phyloP scores from a whole-genome alignment of 495 filamentous ascomycete genomes.

The Neurospora discreta region DNA sequence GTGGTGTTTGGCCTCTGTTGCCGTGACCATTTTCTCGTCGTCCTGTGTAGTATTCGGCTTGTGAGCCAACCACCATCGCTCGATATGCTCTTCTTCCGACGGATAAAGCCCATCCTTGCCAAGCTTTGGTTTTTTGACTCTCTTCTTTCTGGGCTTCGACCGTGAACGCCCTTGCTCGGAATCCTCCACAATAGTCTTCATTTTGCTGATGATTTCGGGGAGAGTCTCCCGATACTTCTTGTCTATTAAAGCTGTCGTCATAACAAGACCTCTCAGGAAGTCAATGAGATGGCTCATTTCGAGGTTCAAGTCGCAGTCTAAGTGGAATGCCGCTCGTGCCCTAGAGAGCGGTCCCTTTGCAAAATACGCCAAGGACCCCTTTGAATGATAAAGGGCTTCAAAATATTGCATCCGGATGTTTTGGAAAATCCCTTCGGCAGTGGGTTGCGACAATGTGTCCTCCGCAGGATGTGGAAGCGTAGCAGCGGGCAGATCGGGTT shows the following conservation, averaged over 20 bases:
- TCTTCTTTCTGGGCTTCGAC: slow-evolving; percentile 43
- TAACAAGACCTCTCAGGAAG: slow-evolving; percentile 59
- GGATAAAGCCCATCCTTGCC: slow-evolving; percentile 70
- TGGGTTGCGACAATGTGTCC: slow-evolving; percentile 32
- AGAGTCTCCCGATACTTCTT: slow-evolving; percentile 78
- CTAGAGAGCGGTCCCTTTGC: slow-evolving; percentile 91
- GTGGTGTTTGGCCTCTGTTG: slow-evolving; percentile 42
- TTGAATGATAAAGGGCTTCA: slow-evolving; percentile 83
- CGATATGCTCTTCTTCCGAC: slow-evolving; percentile 61
- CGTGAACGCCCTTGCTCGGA: slow-evolving; percentile 46
- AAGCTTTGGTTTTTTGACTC: slow-evolving; percentile 56
- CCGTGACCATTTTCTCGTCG: slow-evolving; percentile 23
- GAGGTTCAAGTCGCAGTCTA: slow-evolving; percentile 40
- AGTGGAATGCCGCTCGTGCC: slow-evolving; percentile 64
- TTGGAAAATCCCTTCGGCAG: slow-evolving; percentile 52
- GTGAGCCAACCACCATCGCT: slow-evolving; percentile 64
- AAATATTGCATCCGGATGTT: slow-evolving; percentile 68
- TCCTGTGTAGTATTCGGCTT: slow-evolving; percentile 23
- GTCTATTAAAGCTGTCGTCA: slow-evolving; percentile 67
- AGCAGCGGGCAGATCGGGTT: neutral
- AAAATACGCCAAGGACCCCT: slow-evolving; percentile 92
- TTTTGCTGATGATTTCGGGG: slow-evolving; percentile 52
- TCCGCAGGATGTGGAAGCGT: slow-evolving; percentile 2
- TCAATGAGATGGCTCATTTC: slow-evolving; percentile 48
- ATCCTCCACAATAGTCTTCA: slow-evolving; percentile 42